Base-by-base conservation (phyloP, 257 asterid species). In the Fraxinus anomala region DNA sequence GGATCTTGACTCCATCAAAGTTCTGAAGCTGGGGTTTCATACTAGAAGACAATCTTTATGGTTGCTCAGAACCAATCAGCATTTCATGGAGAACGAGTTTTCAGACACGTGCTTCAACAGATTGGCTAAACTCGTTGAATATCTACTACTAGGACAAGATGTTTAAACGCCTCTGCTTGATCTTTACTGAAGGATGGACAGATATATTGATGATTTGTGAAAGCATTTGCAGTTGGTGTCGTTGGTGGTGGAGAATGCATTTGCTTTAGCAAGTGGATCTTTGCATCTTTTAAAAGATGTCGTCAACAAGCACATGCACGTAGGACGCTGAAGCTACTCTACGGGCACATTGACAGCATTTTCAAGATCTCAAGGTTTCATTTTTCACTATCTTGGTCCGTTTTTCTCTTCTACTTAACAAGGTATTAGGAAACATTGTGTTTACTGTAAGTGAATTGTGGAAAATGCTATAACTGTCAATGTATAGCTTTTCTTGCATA, bases 81-180 rank as follows among this genome's bases (percentile, higher is more conserved):
- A 16, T 23, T 72, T 66, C 75, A 70, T 70, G 72, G 78, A 70
- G 77, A 34, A 34, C 11, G 66, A n/a, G 66, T 82, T 69, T 40
- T 63, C 28, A 39, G 75, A 68, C 76, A 65, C 19, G 67, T 30
- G 40, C 8, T 79, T 17, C 51, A 6, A 3, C 17, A 1, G 17
- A 74, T 23, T 49, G 66, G 74, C 49, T 40, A 79, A 74, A 14
- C n/a, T 68, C 12, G 59, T 47, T 59, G 28, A 42, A 54, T 72
- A 24, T 4, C 9, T 19, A 28, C n/a, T n/a, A n/a, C n/a, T n/a
- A n/a, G 21, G 44, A 40, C 59, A 14, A 23, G 14, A 56, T 51
- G 54, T 37, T 31, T 28, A 21, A 3, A 34, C 4, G 19, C 54
- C 6, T 44, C 76, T 40, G 33, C 77, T 42, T 75, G 54, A 65